phyloP scores from a whole-genome alignment of 352 stramenopile species.

The Phytophthora agathidicida region DNA sequence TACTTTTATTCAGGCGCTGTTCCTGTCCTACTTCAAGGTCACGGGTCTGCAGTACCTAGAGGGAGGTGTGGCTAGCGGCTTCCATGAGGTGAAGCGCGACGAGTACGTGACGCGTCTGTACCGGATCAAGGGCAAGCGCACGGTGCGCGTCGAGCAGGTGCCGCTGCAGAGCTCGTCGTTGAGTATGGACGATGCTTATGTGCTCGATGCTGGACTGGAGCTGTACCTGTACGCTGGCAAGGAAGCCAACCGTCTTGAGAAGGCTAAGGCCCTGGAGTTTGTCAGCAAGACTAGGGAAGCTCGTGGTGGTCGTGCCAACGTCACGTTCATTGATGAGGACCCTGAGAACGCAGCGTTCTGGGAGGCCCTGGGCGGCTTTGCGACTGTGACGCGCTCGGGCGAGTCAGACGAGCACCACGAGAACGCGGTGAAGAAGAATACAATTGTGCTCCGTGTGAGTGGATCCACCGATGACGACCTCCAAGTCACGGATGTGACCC shows the following conservation, averaged over 20 bases:
- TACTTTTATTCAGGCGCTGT: conserved; percentile 62
- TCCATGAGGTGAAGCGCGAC: conserved; percentile 91
- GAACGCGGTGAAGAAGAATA: conserved; percentile 60
- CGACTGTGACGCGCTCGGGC: conserved; percentile 66
- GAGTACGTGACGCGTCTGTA: conserved; percentile 88
- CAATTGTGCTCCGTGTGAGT: conserved; percentile 79
- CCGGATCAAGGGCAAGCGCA: conserved; percentile 92
- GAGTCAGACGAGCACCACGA: conserved; percentile 74
- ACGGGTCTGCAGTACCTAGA: conserved; percentile 91
- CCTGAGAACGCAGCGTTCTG: conserved; percentile 93
- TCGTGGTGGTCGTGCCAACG: conserved; percentile 77
- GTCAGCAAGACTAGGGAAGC: conserved; percentile 88
- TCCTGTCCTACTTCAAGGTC: conserved; percentile 95
- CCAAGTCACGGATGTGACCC: conserved; percentile 67
- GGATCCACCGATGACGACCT: conserved; percentile 64
- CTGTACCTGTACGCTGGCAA: conserved; percentile 90
- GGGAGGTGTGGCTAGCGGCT: conserved; percentile 94
- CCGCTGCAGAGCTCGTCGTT: conserved; percentile 81
- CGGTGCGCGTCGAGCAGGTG: conserved; percentile 88
- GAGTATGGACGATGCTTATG: conserved; percentile 94
- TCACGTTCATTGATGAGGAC: conserved; percentile 91
- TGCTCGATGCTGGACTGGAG: conserved; percentile 93
- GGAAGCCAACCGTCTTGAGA: conserved; percentile 88
- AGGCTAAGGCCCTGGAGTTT: conserved; percentile 91
- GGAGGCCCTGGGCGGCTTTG: conserved; percentile 88